Base-by-base conservation (phyloP, 768 basidiomycete genomes). In the Holtermanniella nyarrowii region DNA sequence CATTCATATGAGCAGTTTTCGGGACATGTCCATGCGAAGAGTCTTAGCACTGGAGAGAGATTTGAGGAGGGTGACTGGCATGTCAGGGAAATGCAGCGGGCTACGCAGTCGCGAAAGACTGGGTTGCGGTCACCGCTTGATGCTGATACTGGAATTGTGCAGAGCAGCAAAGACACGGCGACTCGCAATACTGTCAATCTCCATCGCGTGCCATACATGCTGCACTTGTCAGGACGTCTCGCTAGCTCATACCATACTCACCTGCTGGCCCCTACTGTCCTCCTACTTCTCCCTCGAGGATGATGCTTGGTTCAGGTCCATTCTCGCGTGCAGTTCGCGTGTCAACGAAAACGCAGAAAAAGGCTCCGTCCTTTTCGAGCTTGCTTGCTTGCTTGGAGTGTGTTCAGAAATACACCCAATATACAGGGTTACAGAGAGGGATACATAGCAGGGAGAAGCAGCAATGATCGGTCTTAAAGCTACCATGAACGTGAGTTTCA, bases 401-500 rank as follows among this genome's bases (percentile, higher is more conserved):
- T n/a, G n/a, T n/a, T n/a, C n/a, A n/a, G n/a, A n/a, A n/a, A n/a
- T n/a, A n/a, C n/a, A n/a, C n/a, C n/a, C n/a, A n/a, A n/a, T n/a
- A n/a, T n/a, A n/a, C n/a, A n/a, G n/a, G n/a, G n/a, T n/a, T n/a
- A n/a, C n/a, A n/a, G n/a, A n/a, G n/a, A n/a, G n/a, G n/a, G n/a
- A n/a, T n/a, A n/a, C n/a, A n/a, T n/a, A 37, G 31, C 31, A 37
- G 31, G 31, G 31, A 37, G 5, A 10, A 37, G 27, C 44, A 54
- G 65, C 20, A 22, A 96, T 96, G 91, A 88, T 96, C 76, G 90
- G 90, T 53, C 86, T 96, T 64, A 96, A 96, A 70, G 80, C 82
- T 50, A 88, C 83, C 0, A 79, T 96, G 54, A 90, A 88, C 74
- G 88, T 87, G 59, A 50, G 80, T 72, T 14, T 13, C 25, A 21